Percentiles rank a stretch among this genome's conserved stretches.
phyloP scores from a whole-genome alignment of 306 rosid species.

The Dicorynia guianensis region DNA sequence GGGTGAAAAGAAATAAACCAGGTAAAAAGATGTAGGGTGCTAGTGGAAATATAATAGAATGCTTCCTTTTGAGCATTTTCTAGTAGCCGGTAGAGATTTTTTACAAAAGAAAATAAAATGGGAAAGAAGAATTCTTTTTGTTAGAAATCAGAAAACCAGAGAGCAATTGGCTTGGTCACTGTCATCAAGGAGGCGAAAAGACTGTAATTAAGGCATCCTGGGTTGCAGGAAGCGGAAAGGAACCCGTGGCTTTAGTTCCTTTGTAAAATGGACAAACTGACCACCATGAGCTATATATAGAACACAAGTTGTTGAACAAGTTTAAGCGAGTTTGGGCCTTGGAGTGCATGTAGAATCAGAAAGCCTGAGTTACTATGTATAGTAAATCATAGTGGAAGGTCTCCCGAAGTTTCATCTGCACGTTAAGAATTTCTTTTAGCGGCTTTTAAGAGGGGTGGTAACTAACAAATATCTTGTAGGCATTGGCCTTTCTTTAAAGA shows the following conservation, averaged over 20 bases:
- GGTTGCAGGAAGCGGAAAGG: constrained; percentile 46
- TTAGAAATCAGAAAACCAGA: constrained; percentile 25
- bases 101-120: neutral
- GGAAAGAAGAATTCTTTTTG: neutral
- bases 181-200: constrained; percentile 25
- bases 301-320: constrained; percentile 46
- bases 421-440: constrained; percentile 39
- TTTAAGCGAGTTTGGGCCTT: constrained; percentile 45
- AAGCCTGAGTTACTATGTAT: constrained; percentile 50
- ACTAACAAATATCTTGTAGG: constrained; percentile 62
- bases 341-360: constrained; percentile 56
- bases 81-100: neutral
- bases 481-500: constrained; percentile 49
- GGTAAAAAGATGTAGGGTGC: constrained; percentile 45
- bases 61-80: constrained; percentile 56
- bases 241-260: constrained; percentile 13
- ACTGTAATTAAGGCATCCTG: constrained; percentile 2
- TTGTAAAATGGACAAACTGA: constrained; percentile 14
- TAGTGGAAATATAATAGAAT: constrained; percentile 35
- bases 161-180: constrained; percentile 40
- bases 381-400: constrained; percentile 58
- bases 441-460: constrained; percentile 59
- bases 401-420: constrained; percentile 48
- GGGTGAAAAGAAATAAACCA: constrained; percentile 47
- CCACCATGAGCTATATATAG: constrained; percentile 37